Base-by-base conservation (phyloP, 2,329 filamentous ascomycete species). In the Penicillium sp. region DNA sequence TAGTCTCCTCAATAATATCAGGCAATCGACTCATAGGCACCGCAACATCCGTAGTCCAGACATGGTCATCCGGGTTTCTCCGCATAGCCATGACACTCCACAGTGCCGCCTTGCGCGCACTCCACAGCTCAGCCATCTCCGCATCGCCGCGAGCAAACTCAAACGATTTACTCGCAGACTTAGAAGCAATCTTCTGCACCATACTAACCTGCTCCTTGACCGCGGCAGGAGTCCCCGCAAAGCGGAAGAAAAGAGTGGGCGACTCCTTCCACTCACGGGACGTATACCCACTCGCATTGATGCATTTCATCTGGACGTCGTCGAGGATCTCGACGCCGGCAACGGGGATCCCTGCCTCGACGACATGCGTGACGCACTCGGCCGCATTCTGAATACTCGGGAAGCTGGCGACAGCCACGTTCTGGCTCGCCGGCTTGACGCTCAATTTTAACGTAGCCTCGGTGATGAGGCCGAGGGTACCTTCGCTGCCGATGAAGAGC, bases 281-380 rank as follows among this genome's bases (percentile, higher is more conserved):
- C 2, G 79, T 82, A 9, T 74, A 71, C 37, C 78, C 70, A 59
- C 78, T 79, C 47, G 76, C 75, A 64, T 89, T 89, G 74, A 89
- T 88, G 72, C 84, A 87, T 62, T 80, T 78, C 86, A 97, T 97
- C 79, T 96, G 92, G 58, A 92, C 89, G 72, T 96, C 92, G 77
- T 97, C 93, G 31, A 97, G 81, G 58, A 97, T 89, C 78, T 97
- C 93, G 44, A 97, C 87, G n/a, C 93, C 93, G 0, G 93, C 92
- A 43, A 97, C 88, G 33, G 90, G 91, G 11, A 96, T 85, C 27
- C 92, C 92, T 54, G 89, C 85, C 46, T 86, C 86, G 4, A 97
- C 92, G 11, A 96, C 91, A 55, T 84, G 84, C 65, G 88, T 87
- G 2, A 95, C 92, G 73, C 91, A 96, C 70, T 88, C 84, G 16